Evolutionary conservation across 2,329 filamentous ascomycete species (phyloP), one percentile per base, ranked within the genome.

Genomic region (Paramyrothecium roridum): DNA sequence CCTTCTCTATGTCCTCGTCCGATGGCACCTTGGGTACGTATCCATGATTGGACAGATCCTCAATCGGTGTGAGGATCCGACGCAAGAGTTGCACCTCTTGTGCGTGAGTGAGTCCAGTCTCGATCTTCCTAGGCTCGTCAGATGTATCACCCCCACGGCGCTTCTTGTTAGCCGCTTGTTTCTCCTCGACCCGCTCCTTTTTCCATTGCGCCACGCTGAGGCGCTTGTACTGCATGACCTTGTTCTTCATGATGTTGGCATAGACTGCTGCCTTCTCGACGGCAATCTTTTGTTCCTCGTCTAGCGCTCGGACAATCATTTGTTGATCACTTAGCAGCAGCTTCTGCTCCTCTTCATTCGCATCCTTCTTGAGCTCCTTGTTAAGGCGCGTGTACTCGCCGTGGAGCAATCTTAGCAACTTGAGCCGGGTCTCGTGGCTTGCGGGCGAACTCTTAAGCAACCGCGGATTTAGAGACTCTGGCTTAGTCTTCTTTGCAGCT

Each of bases 211-310:
- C 78, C 3, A 84, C 67, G 1, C 77, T 78, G 89, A 96, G 93
- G 58, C 88, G 88, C 66, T 88, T 91, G 67, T 92, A 86, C 47
- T 80, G 80, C 63, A 89, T 81, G 56, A 98, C 88, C 34, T 86
- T 86, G 61, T 91, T 89, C 67, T 93, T 96, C 69, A 98, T 85
- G 23, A 92, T 78, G 63, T 96, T 96, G 8, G 82, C 78, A 66
- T 99, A 99, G 26, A 98, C 84, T 0, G 81, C 73, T 2, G 81
- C 74, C 57, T 87, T 87, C 17, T 87, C 84, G 13, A 78, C 78
- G 1, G 92, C 92, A 8, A 85, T 76, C 37, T 83, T 83, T 67
- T 96, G 86, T 73, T 99, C 96, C 57, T 93, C 85, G 61, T 93
- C 88, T 2, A 93, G 75, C 1, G 85, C 84, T 57, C 84, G 77